Evolutionary conservation across 192 early-diverging fungal genomes (phyloP), one percentile per base, ranked within the genome.

Genomic region (Backusella parvicylindrica): DNA sequence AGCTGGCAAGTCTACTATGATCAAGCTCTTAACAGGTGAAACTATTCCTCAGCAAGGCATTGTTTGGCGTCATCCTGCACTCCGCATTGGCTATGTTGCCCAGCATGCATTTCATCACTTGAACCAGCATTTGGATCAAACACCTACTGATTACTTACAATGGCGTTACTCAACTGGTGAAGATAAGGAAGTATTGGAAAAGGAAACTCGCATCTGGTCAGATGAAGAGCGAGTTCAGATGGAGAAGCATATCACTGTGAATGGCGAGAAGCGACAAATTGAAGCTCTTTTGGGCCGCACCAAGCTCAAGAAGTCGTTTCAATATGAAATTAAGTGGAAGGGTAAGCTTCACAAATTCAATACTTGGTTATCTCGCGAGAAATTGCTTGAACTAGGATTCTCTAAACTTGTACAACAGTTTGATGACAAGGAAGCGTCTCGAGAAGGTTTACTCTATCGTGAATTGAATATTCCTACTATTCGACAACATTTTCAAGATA

Each of bases 101-200:
- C 94, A 95, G 77, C 94, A 95, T 81, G 92, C 93, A 68, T 92
- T 95, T 89, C 91, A 95, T 79, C 93, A 95, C 86, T 82, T 95
- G 69, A 91, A 95, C 68, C 89, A 92, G 68, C 93, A 95, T 82
- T 64, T 93, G 37, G 92, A 95, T 85, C 91, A 92, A 72, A 92
- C 93, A 16, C 91, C 93, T 43, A 93, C 93, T 79, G 91, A 92
- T 37, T 95, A 95, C 79, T 89, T 95, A 72, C 91, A 91, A 64
- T 95, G 93, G 93, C 89, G 93, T 83, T 95, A 91, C 81, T 85
- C 89, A 67, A 89, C 88, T 71, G 93, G 93, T 75, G 91, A 91
- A 60, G 93, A 95, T 82, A 85, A 88, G 47, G 93, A 95, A 77
- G 85, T 91, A 16, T 77, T 89, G 31, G 89, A 87, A 72, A 95